A percentile compares a stretch with the other conserved stretches of the same genome.
phyloP scores from a whole-genome alignment of 805 yeast genomes.

The Kluyveromyces aestuarii region DNA sequence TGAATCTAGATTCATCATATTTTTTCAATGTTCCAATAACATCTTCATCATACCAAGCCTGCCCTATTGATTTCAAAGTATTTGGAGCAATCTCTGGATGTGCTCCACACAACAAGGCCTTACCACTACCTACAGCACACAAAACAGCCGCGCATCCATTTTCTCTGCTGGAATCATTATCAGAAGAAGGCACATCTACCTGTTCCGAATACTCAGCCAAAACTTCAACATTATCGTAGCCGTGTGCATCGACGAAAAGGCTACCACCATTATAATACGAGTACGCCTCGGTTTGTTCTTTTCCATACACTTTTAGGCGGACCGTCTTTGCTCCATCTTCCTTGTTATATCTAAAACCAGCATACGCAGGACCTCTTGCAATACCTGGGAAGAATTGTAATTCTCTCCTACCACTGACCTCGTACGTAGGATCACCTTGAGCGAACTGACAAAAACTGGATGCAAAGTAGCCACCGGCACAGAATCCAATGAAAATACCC shows the following conservation, averaged over 20 bases:
- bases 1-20: conserved; percentile 39
- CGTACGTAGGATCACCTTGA: conserved; percentile 57
- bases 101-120: conserved; percentile 68
- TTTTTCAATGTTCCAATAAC: conserved; percentile 35
- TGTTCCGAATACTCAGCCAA: conserved; percentile 58
- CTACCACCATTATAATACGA: conserved; percentile 86
- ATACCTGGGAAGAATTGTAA: conserved; percentile 74
- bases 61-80: conserved; percentile 31
- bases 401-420: conserved; percentile 82
- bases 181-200: conserved; percentile 39
- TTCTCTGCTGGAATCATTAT: conserved; percentile 18
- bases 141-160: conserved; percentile 62
- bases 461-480: conserved; percentile 93
- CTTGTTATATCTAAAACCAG: conserved; percentile 72
- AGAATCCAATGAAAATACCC: conserved; percentile 78
- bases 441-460: conserved; percentile 75
- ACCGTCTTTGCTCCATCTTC: conserved; percentile 69
- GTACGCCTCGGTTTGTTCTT: conserved; percentile 15
- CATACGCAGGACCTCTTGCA: conserved; percentile 71
- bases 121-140: conserved; percentile 59
- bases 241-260: conserved; percentile 67
- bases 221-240: conserved; percentile 52
- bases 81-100: conserved; percentile 82
- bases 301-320: conserved; percentile 32
- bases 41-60: conserved; percentile 23